phyloP scores from a whole-genome alignment of 1,284 basidiomycete species.

The Ganoderma multipileum region DNA sequence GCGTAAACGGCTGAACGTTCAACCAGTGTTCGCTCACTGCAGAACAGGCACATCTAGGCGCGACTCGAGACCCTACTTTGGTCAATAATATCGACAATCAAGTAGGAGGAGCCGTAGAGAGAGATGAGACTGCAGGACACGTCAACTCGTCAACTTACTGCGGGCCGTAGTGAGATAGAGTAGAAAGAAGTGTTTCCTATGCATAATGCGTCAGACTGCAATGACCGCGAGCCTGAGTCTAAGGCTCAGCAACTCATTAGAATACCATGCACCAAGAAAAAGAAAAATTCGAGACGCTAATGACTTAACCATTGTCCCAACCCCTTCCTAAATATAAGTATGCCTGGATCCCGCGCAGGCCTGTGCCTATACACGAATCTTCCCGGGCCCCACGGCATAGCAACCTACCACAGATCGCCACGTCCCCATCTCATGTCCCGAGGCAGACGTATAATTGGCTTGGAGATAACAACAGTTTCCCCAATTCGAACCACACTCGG shows the following conservation, averaged over 20 bases:
- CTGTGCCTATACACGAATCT: no score
- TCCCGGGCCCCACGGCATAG: neutral
- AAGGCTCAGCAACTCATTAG: neutral
- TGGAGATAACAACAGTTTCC: neutral
- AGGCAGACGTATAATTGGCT: neutral
- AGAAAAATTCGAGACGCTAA: neutral
- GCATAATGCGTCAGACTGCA: no score
- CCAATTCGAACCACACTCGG: neutral
- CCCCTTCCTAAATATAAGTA: neutral
- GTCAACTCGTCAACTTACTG: no score
- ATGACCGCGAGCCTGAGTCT: neutral
- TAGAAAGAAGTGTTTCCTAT: no score
- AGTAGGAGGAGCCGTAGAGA: no score
- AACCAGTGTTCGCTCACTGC: no score
- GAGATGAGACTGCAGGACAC: no score
- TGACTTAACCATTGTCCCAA: neutral
- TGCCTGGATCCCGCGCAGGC: no score
- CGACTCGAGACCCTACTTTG: no score
- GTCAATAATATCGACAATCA: no score
- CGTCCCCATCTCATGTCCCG: neutral
- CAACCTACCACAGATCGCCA: neutral
- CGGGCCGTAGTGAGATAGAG: neutral
- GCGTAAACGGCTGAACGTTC: no score
- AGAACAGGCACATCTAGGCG: no score
- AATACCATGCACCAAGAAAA: neutral